Evolutionary conservation across 108 stramenopile species (phyloP), one percentile per base, ranked within the genome.

Genomic region (Cyclostephanos invisitatus): DNA sequence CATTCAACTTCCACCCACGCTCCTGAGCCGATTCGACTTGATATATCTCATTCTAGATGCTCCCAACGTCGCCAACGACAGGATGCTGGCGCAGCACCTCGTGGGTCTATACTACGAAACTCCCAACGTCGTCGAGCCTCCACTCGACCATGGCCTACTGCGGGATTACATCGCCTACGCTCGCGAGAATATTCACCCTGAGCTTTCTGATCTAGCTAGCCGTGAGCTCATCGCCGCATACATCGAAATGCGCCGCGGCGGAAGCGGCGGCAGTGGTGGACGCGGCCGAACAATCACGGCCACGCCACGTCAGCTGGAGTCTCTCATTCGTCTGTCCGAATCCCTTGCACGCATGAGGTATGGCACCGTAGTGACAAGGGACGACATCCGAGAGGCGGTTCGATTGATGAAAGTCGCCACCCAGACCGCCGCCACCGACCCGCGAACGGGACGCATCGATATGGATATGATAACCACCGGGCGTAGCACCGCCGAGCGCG

Each of bases 391-490:
- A 49, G 98, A 99, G 82, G 97, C 98, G 11, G 86, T 96, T 7
- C 83, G 99, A 20, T 84, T 99, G 46, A 94, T 98, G 94, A 85
- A 89, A 62, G 98, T 98, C 25, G 98, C 98, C 18, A 99, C 99
- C 2, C 96, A 97, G 68, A 81, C 95, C 53, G 95, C 97, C 3
- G 98, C 98, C 18, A 98, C 97, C 7, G 99, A 99, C 85, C 98
- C 98, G 25, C 61, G 95, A 22, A 99, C 99, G 0, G 99, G 99
- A 27, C 80, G 91, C 7, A 98, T 99, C 71, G 98, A 99, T 75
- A 98, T 99, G 98, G 99, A 98, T 75, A 95, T 97, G 89, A 94
- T 98, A 67, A 84, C 90, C 11, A 98, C 98, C 6, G 98, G 99
- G 14, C 80, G 89, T 44, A 83, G 87, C 32, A 82, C 89, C 10